Base-by-base conservation (phyloP, 352 stramenopile genomes). In the Globisporangium perplexum region DNA sequence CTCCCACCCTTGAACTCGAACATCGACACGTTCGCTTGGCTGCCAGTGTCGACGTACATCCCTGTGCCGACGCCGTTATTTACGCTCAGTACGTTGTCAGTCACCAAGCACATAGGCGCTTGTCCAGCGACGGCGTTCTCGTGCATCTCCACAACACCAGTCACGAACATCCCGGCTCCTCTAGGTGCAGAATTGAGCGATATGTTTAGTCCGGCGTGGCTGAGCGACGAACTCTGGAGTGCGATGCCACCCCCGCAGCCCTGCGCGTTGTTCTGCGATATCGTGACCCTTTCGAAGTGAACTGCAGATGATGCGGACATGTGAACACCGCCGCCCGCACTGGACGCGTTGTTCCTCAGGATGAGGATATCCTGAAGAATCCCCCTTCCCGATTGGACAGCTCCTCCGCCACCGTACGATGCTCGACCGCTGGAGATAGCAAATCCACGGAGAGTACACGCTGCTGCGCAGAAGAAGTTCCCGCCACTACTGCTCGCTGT, bases 151-250 rank as follows among this genome's bases (percentile, higher is more conserved):
- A 42, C 41, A 23, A 17, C 20, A 4, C 58, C 66, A 1, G 26
- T 49, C 1, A 26, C 54, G 38, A 55, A 77, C 11, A 77, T 45
- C 12, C 70, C 70, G 10, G 47, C 70, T 11, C 70, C 70, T 12
- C 26, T 50, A 3, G 56, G 53, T 31, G 70, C 68, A 7, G 36
- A 36, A 24, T 77, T 79, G 0, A 30, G 42, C 1, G 60, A 24
- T 4, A 79, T 43, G 4, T 55, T 66, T 14, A 74, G 17, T 5
- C 53, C 41, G 7, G 63, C 31, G 39, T 79, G 70, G 12, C 41
- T 38, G 17, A 79, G 22, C 3, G 12, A 33, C 23, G 68, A 71
- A 17, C 60, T 45, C 2, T 45, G 31, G 20, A 70, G 44, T 18
- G 36, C 36, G 3, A 78, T 52, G 12, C 69, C 69, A 4, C 69